Conservation (phyloP, 495 filamentous ascomycete species). For the Pseudoneurospora amorphoporcata region DNA sequence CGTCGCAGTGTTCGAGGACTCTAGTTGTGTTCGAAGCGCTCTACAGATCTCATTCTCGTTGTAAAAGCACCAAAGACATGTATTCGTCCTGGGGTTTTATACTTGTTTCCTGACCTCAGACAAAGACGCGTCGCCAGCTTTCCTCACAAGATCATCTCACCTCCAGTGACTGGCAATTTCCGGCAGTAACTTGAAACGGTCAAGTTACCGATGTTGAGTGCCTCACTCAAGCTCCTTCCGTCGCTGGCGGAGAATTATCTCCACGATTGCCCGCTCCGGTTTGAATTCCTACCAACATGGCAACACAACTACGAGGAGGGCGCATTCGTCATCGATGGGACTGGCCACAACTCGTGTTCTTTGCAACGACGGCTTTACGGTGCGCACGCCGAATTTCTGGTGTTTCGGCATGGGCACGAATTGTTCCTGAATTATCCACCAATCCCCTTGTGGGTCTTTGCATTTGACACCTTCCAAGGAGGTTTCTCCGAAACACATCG, state of each 20-base stretch:
- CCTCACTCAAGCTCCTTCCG: background rate
- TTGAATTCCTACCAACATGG: background rate
- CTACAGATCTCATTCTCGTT: background rate
- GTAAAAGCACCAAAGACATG: background rate
- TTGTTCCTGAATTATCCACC: background rate
- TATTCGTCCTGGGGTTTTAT: background rate
- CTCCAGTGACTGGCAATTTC: background rate
- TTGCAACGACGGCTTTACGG: background rate
- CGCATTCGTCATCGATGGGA: background rate
- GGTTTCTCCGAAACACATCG: background rate
- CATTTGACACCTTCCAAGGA: background rate
- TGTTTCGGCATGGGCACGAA: background rate
- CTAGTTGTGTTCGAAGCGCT: background rate
- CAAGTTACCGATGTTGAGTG: background rate
- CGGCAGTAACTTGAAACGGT: background rate
- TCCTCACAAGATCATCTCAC: background rate
- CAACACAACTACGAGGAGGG: background rate
- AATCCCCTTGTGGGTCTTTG: background rate
- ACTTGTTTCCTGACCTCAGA: background rate
- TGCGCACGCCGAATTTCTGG: background rate
- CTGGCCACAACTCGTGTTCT: background rate
- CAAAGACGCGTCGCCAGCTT: background rate
- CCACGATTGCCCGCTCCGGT: background rate
- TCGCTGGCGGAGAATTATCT: background rate
- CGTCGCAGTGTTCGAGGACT: background rate